Conservation (phyloP, 2,329 filamentous ascomycete genomes). For the Pseudogymnoascus sp. region DNA sequence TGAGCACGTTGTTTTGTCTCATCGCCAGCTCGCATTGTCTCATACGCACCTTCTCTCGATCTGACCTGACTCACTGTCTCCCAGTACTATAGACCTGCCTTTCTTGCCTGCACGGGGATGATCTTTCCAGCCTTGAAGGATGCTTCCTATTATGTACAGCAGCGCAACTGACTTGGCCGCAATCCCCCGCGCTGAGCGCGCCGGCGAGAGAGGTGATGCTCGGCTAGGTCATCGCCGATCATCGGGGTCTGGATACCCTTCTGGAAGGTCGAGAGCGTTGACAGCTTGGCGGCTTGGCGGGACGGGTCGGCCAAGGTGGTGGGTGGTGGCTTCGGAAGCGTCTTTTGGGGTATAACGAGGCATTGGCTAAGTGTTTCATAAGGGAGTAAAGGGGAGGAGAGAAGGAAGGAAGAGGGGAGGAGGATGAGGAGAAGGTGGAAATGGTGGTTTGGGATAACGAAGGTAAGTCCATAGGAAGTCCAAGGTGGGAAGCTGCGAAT, state of each 20-base stretch:
- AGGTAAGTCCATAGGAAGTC: background rate
- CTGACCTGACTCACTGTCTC: background rate
- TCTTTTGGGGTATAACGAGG: background rate
- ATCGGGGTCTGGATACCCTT: background rate
- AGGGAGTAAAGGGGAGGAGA: background rate
- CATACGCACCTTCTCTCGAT: background rate
- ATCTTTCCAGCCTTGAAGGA: too few species aligned
- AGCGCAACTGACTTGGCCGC: background rate
- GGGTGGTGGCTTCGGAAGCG: background rate
- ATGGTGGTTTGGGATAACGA: background rate
- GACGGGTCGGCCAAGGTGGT: background rate
- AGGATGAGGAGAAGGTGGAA: background rate
- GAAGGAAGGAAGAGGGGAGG: background rate
- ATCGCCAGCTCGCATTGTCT: background rate
- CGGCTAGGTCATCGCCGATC: background rate
- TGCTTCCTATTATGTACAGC: too few species aligned
- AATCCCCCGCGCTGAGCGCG: background rate
- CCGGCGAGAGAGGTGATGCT: background rate
- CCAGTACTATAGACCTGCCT: too few species aligned
- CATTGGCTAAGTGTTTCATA: background rate
- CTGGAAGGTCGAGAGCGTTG: conserved; percentile 2
- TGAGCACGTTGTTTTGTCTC: background rate
- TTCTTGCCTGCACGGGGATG: too few species aligned
- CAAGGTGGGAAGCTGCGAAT: background rate
- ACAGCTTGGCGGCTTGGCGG: background rate